Base-by-base conservation (phyloP, 768 basidiomycete genomes). In the Paxillus rubicundulus region DNA sequence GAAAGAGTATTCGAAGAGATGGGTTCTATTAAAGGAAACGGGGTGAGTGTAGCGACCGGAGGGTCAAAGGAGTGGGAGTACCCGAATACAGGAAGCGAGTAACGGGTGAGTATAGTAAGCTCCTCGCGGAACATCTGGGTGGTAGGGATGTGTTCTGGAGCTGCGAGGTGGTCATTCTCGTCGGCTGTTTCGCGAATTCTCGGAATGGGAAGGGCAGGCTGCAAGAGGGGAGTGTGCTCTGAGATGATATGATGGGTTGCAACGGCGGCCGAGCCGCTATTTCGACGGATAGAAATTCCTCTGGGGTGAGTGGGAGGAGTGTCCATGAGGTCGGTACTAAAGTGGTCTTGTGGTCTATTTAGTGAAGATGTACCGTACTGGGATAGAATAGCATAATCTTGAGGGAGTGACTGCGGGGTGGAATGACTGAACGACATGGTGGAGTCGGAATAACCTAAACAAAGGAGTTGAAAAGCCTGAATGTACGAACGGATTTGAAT, bases 1-100 rank as follows among this genome's bases (percentile, higher is more conserved):
- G 32, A 98, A 81, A 9, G 87, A 89, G 67, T 89, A 95, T 65
- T 98, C 95, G 17, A 91, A 77, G 17, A 92, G 46, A 56, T 90
- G 87, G 3, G 90, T 86, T 6, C 90, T 91, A 38, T 38, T 40
- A 43, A 24, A 16, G 14, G 45, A 37, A 30, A 17, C 9, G n/a
- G 17, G 5, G 18, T 56, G 21, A 57, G 56, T 21, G 24, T 9
- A 43, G 18, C 38, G 41, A 56, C n/a, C 1, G 28, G 13, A 45
- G 39, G 34, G 27, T 34, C 9, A 9, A 46, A 33, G n/a, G 13
- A 6, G 49, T 30, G 16, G 24, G 74, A 82, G 52, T 56, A 90
- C 90, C 80, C 80, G 54, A 86, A 84, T 32, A 91, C 81, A 5
- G 89, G 89, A 16, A 87, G 62, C 3, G 87, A 79, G 65, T 87